These are phyloP conservation scores for Eucommia ulmoides DNA, from an alignment of 257 asterid genomes.

Conservation along the genomic window DNA sequence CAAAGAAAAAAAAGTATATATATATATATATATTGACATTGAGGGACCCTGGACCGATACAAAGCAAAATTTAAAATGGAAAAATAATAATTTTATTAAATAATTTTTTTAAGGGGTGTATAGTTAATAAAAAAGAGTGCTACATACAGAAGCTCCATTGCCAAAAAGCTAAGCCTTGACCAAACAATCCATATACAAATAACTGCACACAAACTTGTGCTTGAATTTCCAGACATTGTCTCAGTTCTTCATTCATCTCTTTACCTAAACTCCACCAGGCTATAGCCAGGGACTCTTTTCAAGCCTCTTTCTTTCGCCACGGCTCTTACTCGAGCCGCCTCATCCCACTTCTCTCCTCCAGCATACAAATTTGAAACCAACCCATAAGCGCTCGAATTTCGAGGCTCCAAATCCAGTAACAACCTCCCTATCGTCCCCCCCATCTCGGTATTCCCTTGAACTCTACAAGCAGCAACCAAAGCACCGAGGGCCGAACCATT, in stretches of 20 bases:
- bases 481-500: constrained; percentile 31
- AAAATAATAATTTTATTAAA: no score
- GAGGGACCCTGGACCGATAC: no score
- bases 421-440: constrained; percentile 33
- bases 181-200: no score
- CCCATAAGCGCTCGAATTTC: constrained; percentile 24
- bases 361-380: constrained; percentile 46
- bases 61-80: no score
- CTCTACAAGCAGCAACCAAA: constrained; percentile 41
- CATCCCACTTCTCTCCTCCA: constrained; percentile 43
- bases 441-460: constrained; percentile 27
- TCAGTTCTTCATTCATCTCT: background rate
- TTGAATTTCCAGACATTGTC: no score
- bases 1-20: no score
- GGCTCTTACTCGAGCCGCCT: constrained; percentile 24
- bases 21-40: no score
- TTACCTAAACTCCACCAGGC: constrained; percentile 26
- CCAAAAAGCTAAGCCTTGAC: no score
- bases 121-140: no score
- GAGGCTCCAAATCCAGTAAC: constrained; percentile 34
- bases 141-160: no score
- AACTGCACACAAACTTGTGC: no score
- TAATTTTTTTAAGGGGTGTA: no score
- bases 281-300: constrained; percentile 34
- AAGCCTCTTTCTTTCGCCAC: constrained; percentile 30